A percentile compares a stretch with the other conserved stretches of the same genome.
Conservation (phyloP, 179 eudicot species). For the Amaranthus tricolor region DNA sequence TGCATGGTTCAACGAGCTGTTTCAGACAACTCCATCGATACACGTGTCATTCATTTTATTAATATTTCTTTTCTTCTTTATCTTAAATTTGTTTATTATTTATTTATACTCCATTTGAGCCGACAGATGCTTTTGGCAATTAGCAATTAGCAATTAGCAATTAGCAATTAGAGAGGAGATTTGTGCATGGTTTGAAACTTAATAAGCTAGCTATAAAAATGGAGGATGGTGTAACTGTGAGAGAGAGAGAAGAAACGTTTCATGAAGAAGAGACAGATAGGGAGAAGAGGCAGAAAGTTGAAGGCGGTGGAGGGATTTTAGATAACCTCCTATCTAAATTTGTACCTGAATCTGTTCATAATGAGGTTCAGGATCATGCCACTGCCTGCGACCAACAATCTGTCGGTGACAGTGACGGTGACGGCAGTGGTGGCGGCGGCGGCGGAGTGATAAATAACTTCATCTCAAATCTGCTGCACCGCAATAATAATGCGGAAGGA, state of each 20-base stretch:
- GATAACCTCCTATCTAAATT: constrained; percentile 29
- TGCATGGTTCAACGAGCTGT: neutral
- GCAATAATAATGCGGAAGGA: constrained; percentile 9
- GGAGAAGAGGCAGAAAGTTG: constrained; percentile 26
- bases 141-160: too few species aligned
- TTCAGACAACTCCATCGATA: constrained; percentile 17
- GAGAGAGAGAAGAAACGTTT: constrained; percentile 15
- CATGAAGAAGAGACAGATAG: constrained; percentile 14
- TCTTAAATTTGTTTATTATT: neutral
- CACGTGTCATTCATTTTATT: constrained; percentile 17
- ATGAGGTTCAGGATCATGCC: neutral
- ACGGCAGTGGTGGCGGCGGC: neutral
- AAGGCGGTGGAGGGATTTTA: constrained; percentile 29
- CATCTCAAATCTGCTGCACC: constrained; percentile 32
- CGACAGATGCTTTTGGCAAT: too few species aligned
- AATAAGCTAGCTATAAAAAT: neutral
- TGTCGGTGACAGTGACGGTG: neutral
- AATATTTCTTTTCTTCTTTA: neutral
- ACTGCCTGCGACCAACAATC: too few species aligned
- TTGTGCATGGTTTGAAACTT: too few species aligned
- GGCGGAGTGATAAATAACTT: constrained; percentile 35
- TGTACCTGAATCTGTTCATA: constrained; percentile 17
- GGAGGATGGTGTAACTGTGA: constrained; percentile 24
- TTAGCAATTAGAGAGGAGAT: too few species aligned
- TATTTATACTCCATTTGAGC: too few species aligned